phyloP scores from a whole-genome alignment of 164 flowering plant species.

The Houttuynia cordata region DNA sequence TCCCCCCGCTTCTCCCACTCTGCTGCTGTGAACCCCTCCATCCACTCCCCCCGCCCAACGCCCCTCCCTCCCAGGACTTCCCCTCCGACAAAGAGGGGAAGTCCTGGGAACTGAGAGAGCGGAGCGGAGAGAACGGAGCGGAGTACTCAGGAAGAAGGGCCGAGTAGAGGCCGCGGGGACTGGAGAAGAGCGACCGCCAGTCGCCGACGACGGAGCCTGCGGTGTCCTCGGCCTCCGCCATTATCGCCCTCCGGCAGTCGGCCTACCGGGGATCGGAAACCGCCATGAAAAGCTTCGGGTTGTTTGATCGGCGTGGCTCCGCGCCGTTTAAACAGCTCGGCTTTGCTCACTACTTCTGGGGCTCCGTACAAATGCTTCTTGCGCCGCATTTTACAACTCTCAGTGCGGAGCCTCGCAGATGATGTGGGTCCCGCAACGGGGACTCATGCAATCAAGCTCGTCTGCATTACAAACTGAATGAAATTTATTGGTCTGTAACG shows the following conservation, averaged over 20 bases:
- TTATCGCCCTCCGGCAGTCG: neutral
- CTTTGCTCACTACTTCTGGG: too few species aligned
- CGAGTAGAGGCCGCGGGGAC: constrained; percentile 12
- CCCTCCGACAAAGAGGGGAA: neutral
- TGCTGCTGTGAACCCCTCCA: constrained; percentile 10
- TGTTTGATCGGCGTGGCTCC: too few species aligned
- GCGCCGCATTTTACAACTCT: too few species aligned
- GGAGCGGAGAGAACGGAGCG: neutral
- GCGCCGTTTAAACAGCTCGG: too few species aligned
- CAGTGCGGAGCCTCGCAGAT: too few species aligned
- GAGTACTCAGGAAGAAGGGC: constrained; percentile 1
- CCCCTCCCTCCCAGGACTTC: neutral
- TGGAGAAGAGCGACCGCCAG: constrained; percentile 12
- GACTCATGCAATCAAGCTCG: too few species aligned
- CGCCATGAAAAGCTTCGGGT: neutral
- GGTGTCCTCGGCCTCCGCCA: constrained; percentile 15
- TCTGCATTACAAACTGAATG: too few species aligned
- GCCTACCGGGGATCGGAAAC: neutral
- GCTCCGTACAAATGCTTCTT: too few species aligned
- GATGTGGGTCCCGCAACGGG: too few species aligned
- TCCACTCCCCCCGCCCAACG: neutral
- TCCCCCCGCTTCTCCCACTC: constrained; percentile 9
- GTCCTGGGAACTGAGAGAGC: neutral
- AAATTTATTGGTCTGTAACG: too few species aligned
- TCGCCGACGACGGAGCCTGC: constrained; percentile 9